Percentiles rank a stretch among this genome's conserved stretches.
phyloP scores from a whole-genome alignment of 257 asterid genomes.

The Linderniella brevidens region DNA sequence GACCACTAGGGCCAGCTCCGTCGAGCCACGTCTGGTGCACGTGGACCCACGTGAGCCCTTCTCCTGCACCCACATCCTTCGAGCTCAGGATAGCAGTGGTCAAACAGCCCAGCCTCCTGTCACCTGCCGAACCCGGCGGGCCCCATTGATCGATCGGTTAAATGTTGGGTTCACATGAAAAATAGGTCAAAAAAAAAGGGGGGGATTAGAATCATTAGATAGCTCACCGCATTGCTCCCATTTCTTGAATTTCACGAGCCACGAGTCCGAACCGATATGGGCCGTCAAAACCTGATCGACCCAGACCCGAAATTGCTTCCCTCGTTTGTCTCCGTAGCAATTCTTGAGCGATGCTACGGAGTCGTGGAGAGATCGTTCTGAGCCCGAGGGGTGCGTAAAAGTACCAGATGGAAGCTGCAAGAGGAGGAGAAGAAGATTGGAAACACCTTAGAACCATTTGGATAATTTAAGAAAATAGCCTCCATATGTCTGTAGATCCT shows the following conservation, averaged over 20 bases:
- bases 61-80: conserved; percentile 31
- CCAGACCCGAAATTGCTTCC: conserved; percentile 60
- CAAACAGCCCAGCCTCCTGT: conserved; percentile 27
- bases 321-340: conserved; percentile 57
- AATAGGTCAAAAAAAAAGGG: no score
- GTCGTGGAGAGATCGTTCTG: conserved; percentile 44
- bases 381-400: conserved; percentile 67
- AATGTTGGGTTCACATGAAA: no score
- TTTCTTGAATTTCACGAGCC: conserved; percentile 83
- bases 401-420: conserved; percentile 56
- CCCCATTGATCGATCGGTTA: no score
- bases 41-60: conserved; percentile 48
- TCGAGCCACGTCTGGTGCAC: conserved; percentile 59
- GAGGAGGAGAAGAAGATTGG: neutral
- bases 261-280: conserved; percentile 52
- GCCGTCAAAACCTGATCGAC: conserved; percentile 62
- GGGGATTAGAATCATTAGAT: no score
- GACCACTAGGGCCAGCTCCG: conserved; percentile 24
- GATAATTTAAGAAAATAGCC: no score
- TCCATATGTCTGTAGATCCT: no score
- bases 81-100: conserved; percentile 39
- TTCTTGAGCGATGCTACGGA: conserved; percentile 27
- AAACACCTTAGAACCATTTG: no score
- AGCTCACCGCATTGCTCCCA: conserved; percentile 71
- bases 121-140: conserved; percentile 18